Evolutionary conservation across 768 basidiomycete species (phyloP), one percentile per base, ranked within the genome.

Genomic region (Mycena filopes): DNA sequence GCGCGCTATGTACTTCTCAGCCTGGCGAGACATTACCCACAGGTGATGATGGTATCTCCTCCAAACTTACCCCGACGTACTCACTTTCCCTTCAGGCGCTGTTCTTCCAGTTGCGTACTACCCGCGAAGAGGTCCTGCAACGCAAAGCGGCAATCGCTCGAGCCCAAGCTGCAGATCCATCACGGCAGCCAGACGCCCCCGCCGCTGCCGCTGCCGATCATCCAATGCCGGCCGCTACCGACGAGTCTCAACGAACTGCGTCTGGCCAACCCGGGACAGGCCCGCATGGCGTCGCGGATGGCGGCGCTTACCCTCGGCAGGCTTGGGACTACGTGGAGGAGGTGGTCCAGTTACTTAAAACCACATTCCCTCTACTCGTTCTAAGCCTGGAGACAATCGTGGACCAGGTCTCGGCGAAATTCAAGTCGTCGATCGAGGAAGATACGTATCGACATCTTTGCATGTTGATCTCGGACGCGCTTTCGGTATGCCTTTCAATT

Each of bases 341-440:
- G 73, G 88, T 99, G 61, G 87, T 96, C 43, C 92, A 96, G 74
- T 89, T 94, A 40, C 83, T 99, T 71, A 99, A 99, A 80, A 98
- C 97, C 0, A 91, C 94, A 0, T 98, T 96, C 83, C 98, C 98
- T 0, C 84, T 99, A 9, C 85, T 99, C 38, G 94, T 97, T 31
- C 82, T 99, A 23, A 98, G 95, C 60, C 84, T 99, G 84, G 98
- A 99, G 80, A 96, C 95, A 18, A 92, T 98, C 86, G 92, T 96
- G 5, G 98, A 99, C 69, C 96, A 98, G 77, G 92, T 99, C 68
- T 84, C 89, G 23, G 86, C 89, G 63, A 87, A 95, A 55, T 97
- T 98, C 81, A 97, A 98, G 76, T 87, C 92, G 2, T 84, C 87
- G 1, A 85, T 89, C 2, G 98, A 99, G 63, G 98, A 99, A 78